Base-by-base conservation (phyloP, 345 rosid species). In the Hibiscus mutabilis region DNA sequence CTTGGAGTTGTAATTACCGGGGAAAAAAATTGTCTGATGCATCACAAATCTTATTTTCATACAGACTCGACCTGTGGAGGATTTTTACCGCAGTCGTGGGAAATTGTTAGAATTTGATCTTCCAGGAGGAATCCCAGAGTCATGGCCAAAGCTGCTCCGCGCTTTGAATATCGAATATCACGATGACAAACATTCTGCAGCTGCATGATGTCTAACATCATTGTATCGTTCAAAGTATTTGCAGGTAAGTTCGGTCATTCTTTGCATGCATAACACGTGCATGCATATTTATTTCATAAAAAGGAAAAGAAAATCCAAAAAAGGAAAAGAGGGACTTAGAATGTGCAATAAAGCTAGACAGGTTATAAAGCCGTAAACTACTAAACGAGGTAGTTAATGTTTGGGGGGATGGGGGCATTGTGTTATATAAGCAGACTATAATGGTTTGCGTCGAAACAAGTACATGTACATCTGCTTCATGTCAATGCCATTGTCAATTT, bases 71-170 rank as follows among this genome's bases (percentile, higher is more conserved):
- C 99, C 99, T 51, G 89, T 95, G 73, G 98, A 95, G 70, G 94
- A 86, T n/a, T 95, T 88, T 82, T 95, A 95, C 74, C 86, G 85
- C 68, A 71, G 68, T 37, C 88, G 89, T 15, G 97, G 92, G 75
- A 92, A 86, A 83, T 66, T 95, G 76, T 67, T 91, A 73, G 99
- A 88, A 81, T 95, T 95, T 57, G 84, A 92, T 67, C 94, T 95
- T 67, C 99, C 99, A 0, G 99, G 99, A 40, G 98, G 99, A 75
- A 95, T 95, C 78, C 94, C 96, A 7, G 92, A 95, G 79, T 92
- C 99, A 1, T 95, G 99, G 99, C 92, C 97, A 18, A 90, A 81
- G 82, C 85, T 95, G 74, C 99, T 95, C 77, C 84, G 75, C 71
- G 99, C 97, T 60, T 82, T 95, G 79, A 85, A 92, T 75, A 84